Percentiles rank a stretch among this genome's conserved stretches.
phyloP scores from a whole-genome alignment of 441 rosid genomes.

The Adansonia madagascariensis region DNA sequence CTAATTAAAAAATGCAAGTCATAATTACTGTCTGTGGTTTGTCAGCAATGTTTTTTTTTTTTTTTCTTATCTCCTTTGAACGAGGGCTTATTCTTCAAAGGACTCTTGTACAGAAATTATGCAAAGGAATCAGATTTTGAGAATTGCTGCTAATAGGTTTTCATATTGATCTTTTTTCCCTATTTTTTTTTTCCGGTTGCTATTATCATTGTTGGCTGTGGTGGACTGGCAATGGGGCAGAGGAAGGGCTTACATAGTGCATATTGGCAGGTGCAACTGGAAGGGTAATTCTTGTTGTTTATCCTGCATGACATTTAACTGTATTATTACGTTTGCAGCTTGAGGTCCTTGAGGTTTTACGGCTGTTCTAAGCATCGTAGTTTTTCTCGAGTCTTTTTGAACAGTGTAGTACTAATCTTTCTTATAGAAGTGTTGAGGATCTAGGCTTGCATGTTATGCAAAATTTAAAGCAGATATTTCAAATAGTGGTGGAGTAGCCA shows the following conservation, averaged over 20 bases:
- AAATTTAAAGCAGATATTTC: neutral
- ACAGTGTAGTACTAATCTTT: constrained; percentile 9
- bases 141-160: constrained; percentile 3
- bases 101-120: neutral
- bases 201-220: constrained; percentile 3
- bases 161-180: neutral
- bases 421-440: neutral
- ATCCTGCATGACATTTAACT: neutral
- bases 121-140: neutral
- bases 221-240: neutral
- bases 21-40: neutral
- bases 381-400: neutral
- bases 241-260: constrained; percentile 3
- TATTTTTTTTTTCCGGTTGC: neutral
- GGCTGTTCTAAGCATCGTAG: neutral
- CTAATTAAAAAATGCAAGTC: neutral
- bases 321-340: neutral
- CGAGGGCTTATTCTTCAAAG: neutral
- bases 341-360: constrained; percentile 12
- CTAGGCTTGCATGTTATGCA: neutral
- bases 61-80: neutral
- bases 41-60: neutral
- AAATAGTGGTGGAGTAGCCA: neutral
- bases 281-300: neutral
- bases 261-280: constrained; percentile 19